Base-by-base conservation (phyloP, 139 green algal genomes). In the Desmodesmus armatus region DNA sequence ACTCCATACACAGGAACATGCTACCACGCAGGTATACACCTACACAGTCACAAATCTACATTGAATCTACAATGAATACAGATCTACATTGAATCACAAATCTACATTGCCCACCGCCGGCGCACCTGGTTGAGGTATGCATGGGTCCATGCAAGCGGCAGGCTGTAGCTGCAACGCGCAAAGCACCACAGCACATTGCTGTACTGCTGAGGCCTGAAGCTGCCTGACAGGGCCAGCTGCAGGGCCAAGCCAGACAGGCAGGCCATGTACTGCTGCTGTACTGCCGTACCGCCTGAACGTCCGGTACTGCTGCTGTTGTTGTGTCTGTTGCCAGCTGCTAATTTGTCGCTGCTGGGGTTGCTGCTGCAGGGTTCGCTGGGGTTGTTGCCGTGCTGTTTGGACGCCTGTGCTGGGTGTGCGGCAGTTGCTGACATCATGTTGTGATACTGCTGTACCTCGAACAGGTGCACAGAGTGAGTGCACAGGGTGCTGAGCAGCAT, bases 181-280 rank as follows among this genome's bases (percentile, higher is more conserved):
- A 88, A 60, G 27, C 84, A 65, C 84, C 84, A 88, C 51, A 88
- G 51, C 77, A 85, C 63, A 39, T 85, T 85, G 39, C 58, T 47
- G 35, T 85, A 81, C 76, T 83, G 76, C 55, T 88, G 84, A 11
- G 84, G 66, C 35, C 63, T 39, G 31, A 85, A 88, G n/a, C 71
- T 44, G 39, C 53, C 37, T 6, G 72, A 13, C 13, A 7, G 11
- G 44, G 21, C 39, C 6, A 75, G 55, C 44, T 49, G 25, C 37
- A 74, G 39, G 0, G 76, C 78, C 7, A 82, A 1, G 5, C 70
- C 37, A 37, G 84, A 53, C 17, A 85, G 79, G 43, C 63, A 65
- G 13, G 33, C 5, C 35, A 85, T 9, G 79, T 85, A 65, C 19
- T 71, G 62, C 62, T 71, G 62, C 62, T 71, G 62, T 21, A 29